Percentiles rank a stretch among this genome's conserved stretches.
Conservation (phyloP, 805 yeast genomes). For the Pichia paraexigua region DNA sequence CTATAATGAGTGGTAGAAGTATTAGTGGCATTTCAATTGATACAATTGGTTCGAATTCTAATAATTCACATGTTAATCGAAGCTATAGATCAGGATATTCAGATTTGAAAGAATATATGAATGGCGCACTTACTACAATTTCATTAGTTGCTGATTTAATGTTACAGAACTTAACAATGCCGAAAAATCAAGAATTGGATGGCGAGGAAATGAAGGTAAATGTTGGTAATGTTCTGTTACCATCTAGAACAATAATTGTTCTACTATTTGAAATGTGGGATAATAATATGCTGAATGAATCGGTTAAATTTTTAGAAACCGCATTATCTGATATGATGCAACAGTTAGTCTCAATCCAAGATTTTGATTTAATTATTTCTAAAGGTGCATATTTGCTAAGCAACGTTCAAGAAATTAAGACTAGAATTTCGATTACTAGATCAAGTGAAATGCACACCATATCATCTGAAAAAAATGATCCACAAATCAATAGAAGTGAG, state of each 20-base stretch:
- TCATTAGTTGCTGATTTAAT: conserved; percentile 78
- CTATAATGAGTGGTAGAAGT: not conserved
- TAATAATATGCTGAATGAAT: conserved; percentile 81
- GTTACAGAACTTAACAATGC: conserved; percentile 73
- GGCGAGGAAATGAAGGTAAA: conserved; percentile 71
- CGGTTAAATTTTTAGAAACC: conserved; percentile 83
- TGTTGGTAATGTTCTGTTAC: conserved; percentile 80
- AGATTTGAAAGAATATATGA: conserved; percentile 60
- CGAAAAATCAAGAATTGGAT: conserved; percentile 43
- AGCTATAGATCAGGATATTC: conserved; percentile 15
- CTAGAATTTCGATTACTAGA: conserved; percentile 2
- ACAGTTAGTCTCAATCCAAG: not conserved
- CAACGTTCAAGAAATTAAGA: conserved; percentile 9
- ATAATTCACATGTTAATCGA: conserved; percentile 1
- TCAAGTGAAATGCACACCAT: conserved; percentile 8
- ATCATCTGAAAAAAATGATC: conserved; percentile 1
- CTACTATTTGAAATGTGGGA: conserved; percentile 96
- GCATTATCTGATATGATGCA: conserved; percentile 36
- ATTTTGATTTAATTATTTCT: conserved; percentile 4
- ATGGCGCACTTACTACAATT: conserved; percentile 62
- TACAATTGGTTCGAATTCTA: not conserved
- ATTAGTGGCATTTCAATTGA: not conserved
- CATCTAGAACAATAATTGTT: conserved; percentile 86
- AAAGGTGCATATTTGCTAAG: conserved; percentile 12
- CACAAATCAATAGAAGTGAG: conserved; percentile 7